Percentiles rank a stretch among this genome's conserved stretches.
These are phyloP conservation scores for Tripterygium wilfordii DNA, from an alignment of 177 flowering plant genomes.

Conservation along the genomic window DNA sequence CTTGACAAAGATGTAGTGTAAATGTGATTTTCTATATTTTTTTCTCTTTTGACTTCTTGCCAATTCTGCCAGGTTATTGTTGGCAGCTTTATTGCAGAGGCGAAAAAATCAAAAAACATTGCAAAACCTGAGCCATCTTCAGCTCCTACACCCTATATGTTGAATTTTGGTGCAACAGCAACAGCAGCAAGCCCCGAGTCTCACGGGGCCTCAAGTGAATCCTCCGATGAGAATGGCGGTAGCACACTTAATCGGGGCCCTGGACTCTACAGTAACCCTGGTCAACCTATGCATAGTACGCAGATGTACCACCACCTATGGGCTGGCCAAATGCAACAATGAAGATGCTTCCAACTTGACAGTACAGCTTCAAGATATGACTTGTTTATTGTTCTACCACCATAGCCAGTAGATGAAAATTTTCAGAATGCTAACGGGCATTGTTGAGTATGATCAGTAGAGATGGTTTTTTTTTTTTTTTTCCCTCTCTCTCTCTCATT, in stretches of 20 bases:
- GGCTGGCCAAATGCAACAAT: slow-evolving; percentile 33
- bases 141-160: slow-evolving; percentile 25
- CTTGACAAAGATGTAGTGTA: too few relatives aligned
- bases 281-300: slow-evolving; percentile 34
- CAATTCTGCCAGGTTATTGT: slow-evolving; percentile 32
- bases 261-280: slow-evolving; percentile 23
- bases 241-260: slow-evolving; percentile 30
- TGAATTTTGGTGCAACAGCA: slow-evolving; percentile 35
- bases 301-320: slow-evolving; percentile 40
- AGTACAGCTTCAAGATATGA: neutral
- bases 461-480: slow-evolving; percentile 4
- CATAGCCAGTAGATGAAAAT: neutral
- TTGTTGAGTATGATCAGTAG: neutral
- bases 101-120: slow-evolving; percentile 23
- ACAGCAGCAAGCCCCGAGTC: slow-evolving; percentile 35
- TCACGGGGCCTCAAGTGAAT: slow-evolving; percentile 38
- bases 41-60: neutral
- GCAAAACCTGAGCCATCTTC: slow-evolving; percentile 21
- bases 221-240: slow-evolving; percentile 49
- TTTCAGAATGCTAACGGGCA: slow-evolving; percentile 5
- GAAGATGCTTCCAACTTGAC: slow-evolving; percentile 17
- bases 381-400: neutral
- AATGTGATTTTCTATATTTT: neutral
- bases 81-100: slow-evolving; percentile 43
- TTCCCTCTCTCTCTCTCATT: slow-evolving; percentile 2